Conservation (phyloP, 805 yeast species). For the Schwanniomyces polymorphus region DNA sequence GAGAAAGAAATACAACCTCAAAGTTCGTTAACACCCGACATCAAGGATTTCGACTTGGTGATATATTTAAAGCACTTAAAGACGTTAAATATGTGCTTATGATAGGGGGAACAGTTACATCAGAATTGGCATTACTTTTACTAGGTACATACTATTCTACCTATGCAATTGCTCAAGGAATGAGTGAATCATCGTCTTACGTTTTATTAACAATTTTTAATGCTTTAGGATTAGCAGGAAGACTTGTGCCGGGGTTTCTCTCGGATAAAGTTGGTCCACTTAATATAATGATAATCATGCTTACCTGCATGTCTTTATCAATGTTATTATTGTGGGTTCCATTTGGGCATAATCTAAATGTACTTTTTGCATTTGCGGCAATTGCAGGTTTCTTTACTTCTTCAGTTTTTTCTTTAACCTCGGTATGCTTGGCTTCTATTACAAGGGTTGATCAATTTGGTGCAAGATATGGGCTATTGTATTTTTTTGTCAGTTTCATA, state of each 20-base stretch:
- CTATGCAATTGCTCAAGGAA: conserved; percentile 54
- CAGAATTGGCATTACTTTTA: conserved; percentile 54
- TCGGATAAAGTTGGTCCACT: conserved; percentile 58
- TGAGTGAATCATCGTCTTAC: conserved; percentile 42
- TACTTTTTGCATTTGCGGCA: conserved; percentile 52
- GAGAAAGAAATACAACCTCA: conserved; percentile 15
- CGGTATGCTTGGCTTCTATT: conserved; percentile 67
- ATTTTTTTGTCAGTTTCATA: conserved; percentile 54
- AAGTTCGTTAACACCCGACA: too few species aligned
- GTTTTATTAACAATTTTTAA: conserved; percentile 48
- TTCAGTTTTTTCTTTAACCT: conserved; percentile 62
- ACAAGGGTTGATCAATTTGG: conserved; percentile 67
- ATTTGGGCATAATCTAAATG: conserved; percentile 45
- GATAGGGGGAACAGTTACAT: conserved; percentile 40
- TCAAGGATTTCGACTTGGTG: too few species aligned
- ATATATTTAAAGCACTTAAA: conserved; percentile 34
- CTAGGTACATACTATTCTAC: conserved; percentile 56
- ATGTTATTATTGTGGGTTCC: conserved; percentile 66
- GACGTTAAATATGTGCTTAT: conserved; percentile 37
- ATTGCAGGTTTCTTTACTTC: conserved; percentile 61
- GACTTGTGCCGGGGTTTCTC: conserved; percentile 52
- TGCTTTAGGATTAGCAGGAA: conserved; percentile 49
- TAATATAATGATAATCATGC: conserved; percentile 53
- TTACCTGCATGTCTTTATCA: conserved; percentile 43
- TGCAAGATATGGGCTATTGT: conserved; percentile 67